Evolutionary conservation across 2,329 filamentous ascomycete genomes (phyloP).

Genomic region (Beauveria bassiana): DNA sequence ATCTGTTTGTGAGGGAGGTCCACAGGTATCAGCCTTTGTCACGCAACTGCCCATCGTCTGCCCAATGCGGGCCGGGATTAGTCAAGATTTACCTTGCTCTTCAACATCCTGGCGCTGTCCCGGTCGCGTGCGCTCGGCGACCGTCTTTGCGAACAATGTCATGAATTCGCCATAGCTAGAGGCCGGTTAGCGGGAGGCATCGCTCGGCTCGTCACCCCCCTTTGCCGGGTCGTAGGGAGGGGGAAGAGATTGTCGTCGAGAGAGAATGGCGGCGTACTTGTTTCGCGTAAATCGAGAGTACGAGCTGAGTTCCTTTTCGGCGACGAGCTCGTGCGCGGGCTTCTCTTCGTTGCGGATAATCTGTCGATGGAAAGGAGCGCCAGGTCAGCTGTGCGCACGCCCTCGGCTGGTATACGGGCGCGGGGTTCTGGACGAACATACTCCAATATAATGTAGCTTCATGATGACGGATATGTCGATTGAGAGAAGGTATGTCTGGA

Average conservation of each 20-base stretch:
- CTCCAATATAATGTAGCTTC: slow-evolving; percentile 85
- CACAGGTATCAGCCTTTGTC: neutral
- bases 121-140: slow-evolving; percentile 76
- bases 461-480: slow-evolving; percentile 40
- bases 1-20: slow-evolving; percentile 37
- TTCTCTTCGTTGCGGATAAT: slow-evolving; percentile 73
- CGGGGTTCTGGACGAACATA: slow-evolving; percentile 37
- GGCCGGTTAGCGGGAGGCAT: slow-evolving; percentile 12
- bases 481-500: neutral
- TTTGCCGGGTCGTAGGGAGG: neutral
- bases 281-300: slow-evolving; percentile 74
- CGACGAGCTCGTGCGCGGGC: slow-evolving; percentile 68
- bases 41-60: neutral
- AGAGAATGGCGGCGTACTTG: slow-evolving; percentile 43
- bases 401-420: slow-evolving; percentile 18
- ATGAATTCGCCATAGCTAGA: slow-evolving; percentile 56
- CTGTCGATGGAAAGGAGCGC: slow-evolving; percentile 35
- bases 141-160: slow-evolving; percentile 77
- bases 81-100: slow-evolving; percentile 53
- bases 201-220: neutral
- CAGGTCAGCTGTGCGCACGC: slow-evolving; percentile 11
- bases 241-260: neutral
- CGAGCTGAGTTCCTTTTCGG: slow-evolving; percentile 68
- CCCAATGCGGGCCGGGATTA: neutral
- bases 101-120: slow-evolving; percentile 81